Conservation (phyloP, 495 filamentous ascomycete species). For the Talaromyces wortmannii region DNA sequence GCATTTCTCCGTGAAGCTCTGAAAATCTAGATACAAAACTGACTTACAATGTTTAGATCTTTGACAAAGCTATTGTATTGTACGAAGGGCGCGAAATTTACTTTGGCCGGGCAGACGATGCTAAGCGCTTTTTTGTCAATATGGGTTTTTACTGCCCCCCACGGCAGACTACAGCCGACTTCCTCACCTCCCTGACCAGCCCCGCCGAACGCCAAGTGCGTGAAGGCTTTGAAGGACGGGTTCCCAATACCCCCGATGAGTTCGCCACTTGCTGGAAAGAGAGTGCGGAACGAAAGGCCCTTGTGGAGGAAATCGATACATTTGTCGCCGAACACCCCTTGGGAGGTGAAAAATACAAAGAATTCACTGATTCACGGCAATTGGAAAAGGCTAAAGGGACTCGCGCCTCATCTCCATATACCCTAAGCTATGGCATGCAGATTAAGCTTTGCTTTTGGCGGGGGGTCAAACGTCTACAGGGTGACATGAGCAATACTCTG, state of each 20-base stretch:
- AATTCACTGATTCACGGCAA: conserved; percentile 32
- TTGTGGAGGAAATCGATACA: conserved; percentile 47
- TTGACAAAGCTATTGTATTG: conserved; percentile 56
- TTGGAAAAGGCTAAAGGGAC: conserved; percentile 37
- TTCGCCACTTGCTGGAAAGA: conserved; percentile 59
- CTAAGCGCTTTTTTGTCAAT: conserved; percentile 58
- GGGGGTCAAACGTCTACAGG: conserved; percentile 53
- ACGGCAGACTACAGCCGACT: conserved; percentile 65
- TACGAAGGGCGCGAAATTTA: conserved; percentile 65
- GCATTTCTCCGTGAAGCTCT: conserved; percentile 7
- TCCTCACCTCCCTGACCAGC: conserved; percentile 70
- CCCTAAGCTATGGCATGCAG: conserved; percentile 38
- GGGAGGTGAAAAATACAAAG: conserved; percentile 28
- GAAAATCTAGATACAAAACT: too few relatives aligned
- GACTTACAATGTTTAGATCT: conserved; percentile 16
- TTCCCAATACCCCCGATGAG: conserved; percentile 67
- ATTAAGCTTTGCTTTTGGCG: conserved; percentile 43
- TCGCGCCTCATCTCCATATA: conserved; percentile 39
- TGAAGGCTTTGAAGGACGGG: conserved; percentile 53
- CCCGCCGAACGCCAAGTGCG: conserved; percentile 58
- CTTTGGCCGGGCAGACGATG: conserved; percentile 54
- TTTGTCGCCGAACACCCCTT: conserved; percentile 40
- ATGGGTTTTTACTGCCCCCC: conserved; percentile 59
- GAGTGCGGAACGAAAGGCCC: conserved; percentile 41
- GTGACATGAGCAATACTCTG: conserved; percentile 71